These are phyloP conservation scores for Aphanomyces euteiches DNA, from an alignment of 352 stramenopile genomes.

Conservation along the genomic window DNA sequence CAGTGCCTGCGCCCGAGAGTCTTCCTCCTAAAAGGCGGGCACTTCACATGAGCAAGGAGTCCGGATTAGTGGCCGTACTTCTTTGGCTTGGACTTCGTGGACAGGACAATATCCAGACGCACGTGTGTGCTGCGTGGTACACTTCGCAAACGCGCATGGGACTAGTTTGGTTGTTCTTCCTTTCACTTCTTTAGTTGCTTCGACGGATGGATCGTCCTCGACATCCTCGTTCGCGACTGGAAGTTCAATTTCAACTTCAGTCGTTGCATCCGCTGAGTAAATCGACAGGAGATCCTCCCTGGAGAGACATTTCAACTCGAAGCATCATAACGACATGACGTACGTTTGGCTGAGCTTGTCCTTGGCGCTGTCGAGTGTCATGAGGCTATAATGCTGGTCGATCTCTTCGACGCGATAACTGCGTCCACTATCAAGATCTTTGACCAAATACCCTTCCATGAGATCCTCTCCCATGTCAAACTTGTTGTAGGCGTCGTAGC, in stretches of 20 bases:
- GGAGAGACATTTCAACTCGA: neutral
- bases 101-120: slow-evolving; percentile 65
- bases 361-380: slow-evolving; percentile 51
- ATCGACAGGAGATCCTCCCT: slow-evolving; percentile 54
- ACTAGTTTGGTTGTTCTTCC: slow-evolving; percentile 17
- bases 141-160: slow-evolving; percentile 50
- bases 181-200: slow-evolving; percentile 12
- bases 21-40: slow-evolving; percentile 42
- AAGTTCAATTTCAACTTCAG: slow-evolving; percentile 69
- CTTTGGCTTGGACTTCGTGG: slow-evolving; percentile 75
- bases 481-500: slow-evolving; percentile 18
- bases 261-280: slow-evolving; percentile 75
- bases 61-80: slow-evolving; percentile 30
- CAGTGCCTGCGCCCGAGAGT: slow-evolving; percentile 71
- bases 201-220: slow-evolving; percentile 43
- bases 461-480: slow-evolving; percentile 14
- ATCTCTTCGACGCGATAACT: slow-evolving; percentile 79
- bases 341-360: slow-evolving; percentile 28
- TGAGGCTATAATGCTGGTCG: slow-evolving; percentile 73
- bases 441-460: slow-evolving; percentile 55
- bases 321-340: neutral
- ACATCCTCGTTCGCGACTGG: slow-evolving; percentile 41
- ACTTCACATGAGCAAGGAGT: neutral
- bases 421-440: slow-evolving; percentile 75
- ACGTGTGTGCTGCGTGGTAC: slow-evolving; percentile 58